A percentile compares a stretch with the other conserved stretches of the same genome.
phyloP scores from a whole-genome alignment of 2,329 filamentous ascomycete species.

The Pyricularia sp. region DNA sequence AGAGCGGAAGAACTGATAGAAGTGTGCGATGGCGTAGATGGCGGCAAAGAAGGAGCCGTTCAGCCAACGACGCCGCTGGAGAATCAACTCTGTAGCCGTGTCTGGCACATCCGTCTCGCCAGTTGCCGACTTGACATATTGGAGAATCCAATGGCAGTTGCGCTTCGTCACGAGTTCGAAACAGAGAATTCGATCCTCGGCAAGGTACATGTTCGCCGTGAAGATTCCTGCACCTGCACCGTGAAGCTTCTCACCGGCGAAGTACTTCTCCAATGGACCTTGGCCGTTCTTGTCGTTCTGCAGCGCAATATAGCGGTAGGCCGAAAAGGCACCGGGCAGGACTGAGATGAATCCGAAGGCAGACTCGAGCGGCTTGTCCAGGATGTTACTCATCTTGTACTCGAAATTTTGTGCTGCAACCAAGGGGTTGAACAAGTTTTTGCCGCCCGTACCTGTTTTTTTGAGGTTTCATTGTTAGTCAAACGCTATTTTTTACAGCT shows the following conservation, averaged over 20 bases:
- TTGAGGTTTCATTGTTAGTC: not conserved
- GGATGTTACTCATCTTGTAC: constrained; percentile 99
- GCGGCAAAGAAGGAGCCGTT: constrained; percentile 98
- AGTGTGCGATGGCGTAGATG: constrained; percentile 87
- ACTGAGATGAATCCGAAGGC: constrained; percentile 97
- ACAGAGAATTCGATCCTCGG: constrained; percentile 96
- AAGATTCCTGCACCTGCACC: constrained; percentile 89
- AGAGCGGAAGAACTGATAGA: constrained; percentile 90
- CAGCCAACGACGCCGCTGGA: constrained; percentile 91
- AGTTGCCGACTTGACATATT: constrained; percentile 95
- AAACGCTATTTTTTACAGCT: not conserved
- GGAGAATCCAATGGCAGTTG: constrained; percentile 92
- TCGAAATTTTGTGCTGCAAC: constrained; percentile 98
- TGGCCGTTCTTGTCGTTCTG: constrained; percentile 95
- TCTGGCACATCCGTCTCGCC: constrained; percentile 97
- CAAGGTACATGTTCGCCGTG: constrained; percentile 98
- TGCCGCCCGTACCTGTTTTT: constrained; percentile 19
- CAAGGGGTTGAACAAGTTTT: constrained; percentile 81
- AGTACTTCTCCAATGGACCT: constrained; percentile 91
- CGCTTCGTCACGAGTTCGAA: constrained; percentile 97
- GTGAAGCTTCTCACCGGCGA: constrained; percentile 91
- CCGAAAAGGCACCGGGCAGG: constrained; percentile 93
- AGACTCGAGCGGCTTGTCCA: constrained; percentile 94
- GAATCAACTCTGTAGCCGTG: constrained; percentile 83
- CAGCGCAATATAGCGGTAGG: constrained; percentile 84